phyloP scores from a whole-genome alignment of 768 basidiomycete genomes.

The Rhizopogon vesiculosus region DNA sequence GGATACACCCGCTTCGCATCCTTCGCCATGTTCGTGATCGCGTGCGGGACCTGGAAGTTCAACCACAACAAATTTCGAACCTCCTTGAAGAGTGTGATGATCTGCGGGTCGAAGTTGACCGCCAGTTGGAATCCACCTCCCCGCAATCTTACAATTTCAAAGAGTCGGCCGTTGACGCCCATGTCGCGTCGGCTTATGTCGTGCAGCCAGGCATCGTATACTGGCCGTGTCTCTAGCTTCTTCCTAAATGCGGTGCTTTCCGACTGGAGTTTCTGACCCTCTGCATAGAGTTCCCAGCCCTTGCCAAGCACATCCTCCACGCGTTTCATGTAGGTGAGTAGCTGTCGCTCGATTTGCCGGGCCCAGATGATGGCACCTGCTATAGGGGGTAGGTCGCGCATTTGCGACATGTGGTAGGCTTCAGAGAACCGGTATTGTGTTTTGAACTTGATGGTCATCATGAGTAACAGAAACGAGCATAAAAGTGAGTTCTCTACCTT shows the following conservation, averaged over 20 bases:
- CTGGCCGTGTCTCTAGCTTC: conserved; percentile 91
- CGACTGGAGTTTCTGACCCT: conserved; percentile 94
- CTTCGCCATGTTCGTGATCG: conserved; percentile 94
- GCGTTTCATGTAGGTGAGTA: conserved; percentile 96
- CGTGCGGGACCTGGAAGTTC: conserved; percentile 92
- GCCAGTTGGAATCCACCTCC: conserved; percentile 82
- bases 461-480: not conserved
- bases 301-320: conserved; percentile 98
- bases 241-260: conserved; percentile 90
- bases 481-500: conserved; percentile 46
- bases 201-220: conserved; percentile 94
- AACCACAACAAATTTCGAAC: conserved; percentile 95
- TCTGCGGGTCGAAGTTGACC: conserved; percentile 97
- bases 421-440: conserved; percentile 94
- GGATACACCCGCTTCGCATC: conserved; percentile 98
- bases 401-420: conserved; percentile 97
- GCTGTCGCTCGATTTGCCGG: conserved; percentile 95
- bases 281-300: conserved; percentile 99
- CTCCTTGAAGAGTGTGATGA: conserved; percentile 98
- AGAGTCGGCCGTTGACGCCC: conserved; percentile 86
- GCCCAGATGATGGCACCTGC: conserved; percentile 99
- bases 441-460: conserved; percentile 64
- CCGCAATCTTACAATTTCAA: conserved; percentile 79
- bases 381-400: conserved; percentile 98
- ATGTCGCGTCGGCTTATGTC: conserved; percentile 93